A percentile compares a stretch with the other conserved stretches of the same genome.
phyloP scores from a whole-genome alignment of 805 yeast genomes.

The Brettanomyces naardenensis region DNA sequence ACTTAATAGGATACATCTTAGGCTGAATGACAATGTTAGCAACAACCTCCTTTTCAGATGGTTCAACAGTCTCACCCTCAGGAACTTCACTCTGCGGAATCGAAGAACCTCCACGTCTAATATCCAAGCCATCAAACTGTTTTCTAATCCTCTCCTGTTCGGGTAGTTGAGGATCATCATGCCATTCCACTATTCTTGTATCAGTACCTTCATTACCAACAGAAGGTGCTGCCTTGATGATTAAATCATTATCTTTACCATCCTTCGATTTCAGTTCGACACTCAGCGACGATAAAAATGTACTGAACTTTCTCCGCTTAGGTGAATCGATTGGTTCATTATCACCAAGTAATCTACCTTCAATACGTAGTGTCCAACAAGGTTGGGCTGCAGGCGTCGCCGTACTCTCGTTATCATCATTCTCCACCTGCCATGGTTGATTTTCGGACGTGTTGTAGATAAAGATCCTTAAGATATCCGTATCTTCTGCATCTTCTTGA shows the following conservation, averaged over 20 bases:
- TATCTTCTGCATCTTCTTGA: constrained; percentile 36
- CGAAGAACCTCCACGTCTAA: constrained; percentile 64
- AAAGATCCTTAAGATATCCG: constrained; percentile 66
- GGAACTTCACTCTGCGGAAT: constrained; percentile 18
- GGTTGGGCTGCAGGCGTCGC: constrained; percentile 22
- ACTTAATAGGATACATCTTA: constrained; percentile 62
- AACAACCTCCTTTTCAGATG: constrained; percentile 40
- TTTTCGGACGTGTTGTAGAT: constrained; percentile 75
- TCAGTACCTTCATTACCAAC: constrained; percentile 22
- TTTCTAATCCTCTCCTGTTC: constrained; percentile 25
- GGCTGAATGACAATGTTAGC: constrained; percentile 75
- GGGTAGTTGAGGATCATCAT: constrained; percentile 43
- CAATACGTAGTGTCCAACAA: constrained; percentile 80
- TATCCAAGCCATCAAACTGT: constrained; percentile 83
- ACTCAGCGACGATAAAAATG: constrained; percentile 76
- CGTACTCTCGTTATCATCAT: constrained; percentile 11
- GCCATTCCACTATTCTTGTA: constrained; percentile 76
- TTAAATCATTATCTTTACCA: constrained; percentile 16
- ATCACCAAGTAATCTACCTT: constrained; percentile 64
- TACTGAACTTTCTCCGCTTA: constrained; percentile 56
- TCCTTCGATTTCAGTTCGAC: constrained; percentile 51
- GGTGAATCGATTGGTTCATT: constrained; percentile 39
- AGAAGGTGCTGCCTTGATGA: constrained; percentile 9
- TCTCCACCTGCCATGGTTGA: constrained; percentile 74
- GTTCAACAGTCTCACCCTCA: constrained; percentile 16